Evolutionary conservation across 139 green algal species (phyloP).

Genomic region (Edaphochlamys debaryana): DNA sequence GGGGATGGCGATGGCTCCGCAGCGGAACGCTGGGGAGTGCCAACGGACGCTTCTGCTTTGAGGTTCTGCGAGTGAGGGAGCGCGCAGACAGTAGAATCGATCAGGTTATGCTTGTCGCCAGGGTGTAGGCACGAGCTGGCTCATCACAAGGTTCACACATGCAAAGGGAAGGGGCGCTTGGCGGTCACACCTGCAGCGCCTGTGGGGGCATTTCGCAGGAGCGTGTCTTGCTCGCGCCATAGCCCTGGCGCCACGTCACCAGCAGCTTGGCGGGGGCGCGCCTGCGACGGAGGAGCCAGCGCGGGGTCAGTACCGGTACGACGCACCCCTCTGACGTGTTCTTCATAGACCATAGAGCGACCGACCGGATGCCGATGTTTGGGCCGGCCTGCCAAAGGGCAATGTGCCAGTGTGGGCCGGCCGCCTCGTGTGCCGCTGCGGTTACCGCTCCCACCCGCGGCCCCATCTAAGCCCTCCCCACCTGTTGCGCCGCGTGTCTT

Average conservation of each 20-base stretch:
- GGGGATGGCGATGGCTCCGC: background rate
- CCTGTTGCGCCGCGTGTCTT: slow-evolving; percentile 45
- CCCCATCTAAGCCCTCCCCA: background rate
- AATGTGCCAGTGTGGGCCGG: too few relatives aligned
- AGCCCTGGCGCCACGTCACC: slow-evolving; percentile 59
- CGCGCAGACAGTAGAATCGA: too few relatives aligned
- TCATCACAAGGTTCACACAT: background rate
- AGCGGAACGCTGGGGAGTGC: background rate
- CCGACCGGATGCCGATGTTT: background rate
- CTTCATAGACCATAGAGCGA: background rate
- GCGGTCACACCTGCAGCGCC: slow-evolving; percentile 22
- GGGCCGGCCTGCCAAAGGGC: too few relatives aligned
- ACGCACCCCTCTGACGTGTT: background rate
- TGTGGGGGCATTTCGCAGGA: slow-evolving; percentile 14
- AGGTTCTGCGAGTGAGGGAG: background rate
- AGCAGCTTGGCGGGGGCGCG: slow-evolving; percentile 59
- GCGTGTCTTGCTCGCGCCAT: slow-evolving; percentile 35
- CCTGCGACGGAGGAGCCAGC: background rate
- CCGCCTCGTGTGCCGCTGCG: too few relatives aligned
- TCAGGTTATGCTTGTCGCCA: too few relatives aligned
- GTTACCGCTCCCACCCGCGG: background rate
- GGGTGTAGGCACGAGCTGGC: background rate
- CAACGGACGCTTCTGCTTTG: background rate
- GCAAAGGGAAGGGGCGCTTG: too few relatives aligned
- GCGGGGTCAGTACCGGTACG: background rate